Evolutionary conservation across 208 protist species (phyloP).

Genomic region (Novymonas esmeraldas): DNA sequence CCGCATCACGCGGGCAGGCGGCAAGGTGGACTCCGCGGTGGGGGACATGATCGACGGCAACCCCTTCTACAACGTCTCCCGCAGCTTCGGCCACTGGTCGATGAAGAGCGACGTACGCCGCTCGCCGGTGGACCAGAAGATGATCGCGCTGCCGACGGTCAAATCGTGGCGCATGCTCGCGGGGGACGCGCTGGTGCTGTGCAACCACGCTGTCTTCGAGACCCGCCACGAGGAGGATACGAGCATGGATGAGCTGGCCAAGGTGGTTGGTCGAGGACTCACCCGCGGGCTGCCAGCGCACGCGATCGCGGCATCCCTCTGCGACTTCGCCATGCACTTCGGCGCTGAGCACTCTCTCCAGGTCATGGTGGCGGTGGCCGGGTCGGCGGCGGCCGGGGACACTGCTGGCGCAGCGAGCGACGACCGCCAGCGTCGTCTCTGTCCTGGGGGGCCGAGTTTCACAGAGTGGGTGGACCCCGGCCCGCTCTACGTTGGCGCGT

Average conservation of each 20-base stretch:
- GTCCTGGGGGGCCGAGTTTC: conserved; percentile 17
- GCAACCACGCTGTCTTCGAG: conserved; percentile 77
- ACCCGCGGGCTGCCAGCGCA: conserved; percentile 37
- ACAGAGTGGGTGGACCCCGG: conserved; percentile 68
- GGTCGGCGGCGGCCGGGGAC: not conserved
- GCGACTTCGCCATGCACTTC: conserved; percentile 80
- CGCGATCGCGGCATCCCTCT: conserved; percentile 64
- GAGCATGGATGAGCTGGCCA: conserved; percentile 79
- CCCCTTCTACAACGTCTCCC: conserved; percentile 73
- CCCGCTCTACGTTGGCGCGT: conserved; percentile 71
- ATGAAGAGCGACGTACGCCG: conserved; percentile 70
- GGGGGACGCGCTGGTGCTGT: conserved; percentile 77
- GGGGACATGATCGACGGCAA: conserved; percentile 74
- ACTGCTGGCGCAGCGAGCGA: not conserved
- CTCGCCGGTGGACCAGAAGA: conserved; percentile 76
- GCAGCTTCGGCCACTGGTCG: conserved; percentile 81
- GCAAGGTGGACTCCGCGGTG: conserved; percentile 42
- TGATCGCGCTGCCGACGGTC: conserved; percentile 68
- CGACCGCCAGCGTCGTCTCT: not conserved
- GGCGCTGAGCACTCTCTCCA: conserved; percentile 75
- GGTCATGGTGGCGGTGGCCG: conserved; percentile 71
- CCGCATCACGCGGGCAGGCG: conserved; percentile 69
- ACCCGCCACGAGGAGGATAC: conserved; percentile 61
- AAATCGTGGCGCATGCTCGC: conserved; percentile 74
- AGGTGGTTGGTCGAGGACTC: conserved; percentile 61